These are phyloP conservation scores for Letharia columbiana DNA, from an alignment of 495 filamentous ascomycete genomes.

Conservation along the genomic window DNA sequence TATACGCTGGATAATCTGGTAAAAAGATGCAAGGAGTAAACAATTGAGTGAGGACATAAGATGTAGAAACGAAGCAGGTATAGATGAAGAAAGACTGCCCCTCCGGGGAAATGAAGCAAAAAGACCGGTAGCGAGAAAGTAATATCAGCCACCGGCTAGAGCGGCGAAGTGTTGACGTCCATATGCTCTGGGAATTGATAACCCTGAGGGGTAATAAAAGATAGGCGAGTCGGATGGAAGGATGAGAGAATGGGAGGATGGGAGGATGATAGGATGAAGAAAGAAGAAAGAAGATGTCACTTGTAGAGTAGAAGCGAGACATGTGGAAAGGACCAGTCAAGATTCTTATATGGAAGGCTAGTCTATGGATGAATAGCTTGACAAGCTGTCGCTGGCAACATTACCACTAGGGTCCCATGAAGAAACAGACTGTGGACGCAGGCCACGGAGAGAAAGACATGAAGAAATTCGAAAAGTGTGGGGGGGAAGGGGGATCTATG, in stretches of 20 bases:
- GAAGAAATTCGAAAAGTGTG: neutral
- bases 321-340: neutral
- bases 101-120: slow-evolving; percentile 21
- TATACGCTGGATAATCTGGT: neutral
- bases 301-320: neutral
- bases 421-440: neutral
- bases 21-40: neutral
- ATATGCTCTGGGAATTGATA: neutral
- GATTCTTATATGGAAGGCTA: neutral
- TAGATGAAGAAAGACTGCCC: no score
- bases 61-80: slow-evolving; percentile 17
- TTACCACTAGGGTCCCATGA: no score
- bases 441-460: neutral
- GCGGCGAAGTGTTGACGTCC: neutral
- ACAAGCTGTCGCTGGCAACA: no score
- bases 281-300: neutral
- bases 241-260: neutral
- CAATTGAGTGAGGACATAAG: slow-evolving; percentile 33
- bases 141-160: slow-evolving; percentile 1
- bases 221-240: no score
- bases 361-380: no score
- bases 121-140: slow-evolving; percentile 25
- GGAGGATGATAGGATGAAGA: neutral
- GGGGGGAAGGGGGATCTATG: neutral
- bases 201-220: no score